Conservation (phyloP, 371 early-diverging fungal species). For the Syncephalis plumigaleata region DNA sequence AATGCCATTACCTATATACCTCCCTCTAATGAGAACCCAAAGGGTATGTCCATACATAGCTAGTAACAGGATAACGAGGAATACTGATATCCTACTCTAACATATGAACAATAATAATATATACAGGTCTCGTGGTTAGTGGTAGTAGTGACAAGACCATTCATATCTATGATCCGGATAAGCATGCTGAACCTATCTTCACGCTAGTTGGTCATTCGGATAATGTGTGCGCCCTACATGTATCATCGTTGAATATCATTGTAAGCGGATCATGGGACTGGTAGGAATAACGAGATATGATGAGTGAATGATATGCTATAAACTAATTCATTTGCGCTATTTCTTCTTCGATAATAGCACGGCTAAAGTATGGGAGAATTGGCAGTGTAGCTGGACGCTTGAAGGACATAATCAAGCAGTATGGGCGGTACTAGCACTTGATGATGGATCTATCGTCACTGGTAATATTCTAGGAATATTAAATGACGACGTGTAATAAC, state of each 20-base stretch:
- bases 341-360: constrained; percentile 26
- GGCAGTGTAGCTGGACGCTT: constrained; percentile 41
- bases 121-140: constrained; percentile 57
- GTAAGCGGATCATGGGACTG: constrained; percentile 96
- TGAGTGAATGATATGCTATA: background rate
- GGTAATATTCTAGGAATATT: constrained; percentile 26
- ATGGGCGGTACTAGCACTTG: constrained; percentile 71
- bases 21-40: constrained; percentile 30
- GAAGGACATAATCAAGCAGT: constrained; percentile 77
- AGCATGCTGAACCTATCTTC: constrained; percentile 34
- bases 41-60: constrained; percentile 47
- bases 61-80: too few relatives aligned
- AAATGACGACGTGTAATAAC: background rate
- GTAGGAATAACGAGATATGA: constrained; percentile 29
- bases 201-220: constrained; percentile 71
- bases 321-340: constrained; percentile 11
- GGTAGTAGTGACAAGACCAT: constrained; percentile 76
- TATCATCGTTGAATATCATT: constrained; percentile 40
- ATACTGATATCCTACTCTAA: background rate
- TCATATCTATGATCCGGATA: constrained; percentile 49
- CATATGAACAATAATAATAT: too few relatives aligned
- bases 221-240: constrained; percentile 66
- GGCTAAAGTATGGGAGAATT: constrained; percentile 74
- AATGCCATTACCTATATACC: constrained; percentile 51
- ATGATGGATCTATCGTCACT: constrained; percentile 56